Conservation (phyloP, 2,329 filamentous ascomycete genomes). For the Trichoderma sp. region DNA sequence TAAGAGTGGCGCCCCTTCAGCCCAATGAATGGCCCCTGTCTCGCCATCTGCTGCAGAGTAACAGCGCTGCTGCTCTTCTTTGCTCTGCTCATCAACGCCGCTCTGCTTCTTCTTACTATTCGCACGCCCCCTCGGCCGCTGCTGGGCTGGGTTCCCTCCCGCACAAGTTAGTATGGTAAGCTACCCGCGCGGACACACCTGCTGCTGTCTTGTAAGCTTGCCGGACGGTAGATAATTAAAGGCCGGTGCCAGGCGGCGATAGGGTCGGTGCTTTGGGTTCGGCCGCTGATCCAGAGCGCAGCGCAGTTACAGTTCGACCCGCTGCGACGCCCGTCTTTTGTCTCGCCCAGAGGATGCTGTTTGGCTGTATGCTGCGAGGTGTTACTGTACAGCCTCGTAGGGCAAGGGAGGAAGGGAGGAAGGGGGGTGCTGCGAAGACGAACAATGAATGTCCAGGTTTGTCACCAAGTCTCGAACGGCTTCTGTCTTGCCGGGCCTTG, state of each 20-base stretch:
- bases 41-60: background rate
- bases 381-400: background rate
- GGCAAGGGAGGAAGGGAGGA: background rate
- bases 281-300: background rate
- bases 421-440: background rate
- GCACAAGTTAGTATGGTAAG: background rate
- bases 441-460: background rate
- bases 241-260: constrained; percentile 5
- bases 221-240: background rate
- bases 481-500: background rate
- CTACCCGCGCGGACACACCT: background rate
- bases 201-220: background rate
- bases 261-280: constrained; percentile 15
- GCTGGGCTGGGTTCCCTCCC: background rate
- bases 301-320: background rate
- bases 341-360: background rate
- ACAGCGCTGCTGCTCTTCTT: background rate
- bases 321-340: constrained; percentile 1
- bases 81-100: background rate
- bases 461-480: background rate
- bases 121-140: background rate
- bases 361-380: background rate
- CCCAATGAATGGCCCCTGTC: background rate
- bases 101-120: background rate
- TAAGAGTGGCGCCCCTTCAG: background rate